phyloP scores from a whole-genome alignment of 305 asterid genomes.

The Andrographis paniculata region DNA sequence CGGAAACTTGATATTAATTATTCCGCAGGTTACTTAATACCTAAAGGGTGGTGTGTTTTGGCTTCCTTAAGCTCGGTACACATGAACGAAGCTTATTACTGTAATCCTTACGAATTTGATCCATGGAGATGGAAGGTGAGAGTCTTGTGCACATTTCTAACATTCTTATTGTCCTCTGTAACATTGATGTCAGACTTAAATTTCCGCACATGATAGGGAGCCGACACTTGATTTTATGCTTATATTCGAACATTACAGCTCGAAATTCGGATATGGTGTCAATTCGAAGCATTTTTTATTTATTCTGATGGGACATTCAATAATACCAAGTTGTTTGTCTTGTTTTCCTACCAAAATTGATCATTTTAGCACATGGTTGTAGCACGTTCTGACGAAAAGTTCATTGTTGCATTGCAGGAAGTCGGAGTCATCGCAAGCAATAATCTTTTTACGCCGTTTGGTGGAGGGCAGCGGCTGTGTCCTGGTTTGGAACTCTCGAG shows the following conservation, averaged over 20 bases:
- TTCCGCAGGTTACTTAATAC: conserved; percentile 68
- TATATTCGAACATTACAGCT: conserved; percentile 1
- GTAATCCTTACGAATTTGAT: conserved; percentile 67
- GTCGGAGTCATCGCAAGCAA: conserved; percentile 33
- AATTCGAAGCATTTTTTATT: not conserved
- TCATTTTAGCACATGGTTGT: not conserved
- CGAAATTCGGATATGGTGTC: not conserved
- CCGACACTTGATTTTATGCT: conserved; percentile 9
- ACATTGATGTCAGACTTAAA: conserved; percentile 9
- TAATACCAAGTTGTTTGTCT: conserved; percentile 5
- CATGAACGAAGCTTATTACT: conserved; percentile 68
- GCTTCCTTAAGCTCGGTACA: conserved; percentile 85
- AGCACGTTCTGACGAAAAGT: not conserved
- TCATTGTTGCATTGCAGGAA: conserved; percentile 28
- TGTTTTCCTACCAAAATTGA: not conserved
- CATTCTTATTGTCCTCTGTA: conserved; percentile 17
- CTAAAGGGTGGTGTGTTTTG: conserved; percentile 86
- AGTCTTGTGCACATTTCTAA: not conserved
- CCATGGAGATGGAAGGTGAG: conserved; percentile 96
- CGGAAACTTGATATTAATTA: no score
- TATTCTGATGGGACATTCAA: conserved; percentile 3
- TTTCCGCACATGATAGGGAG: no score
- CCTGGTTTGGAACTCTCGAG: conserved; percentile 92
- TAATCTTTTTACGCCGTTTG: conserved; percentile 79
- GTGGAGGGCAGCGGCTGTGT: conserved; percentile 96